Evolutionary conservation across 805 yeast genomes (phyloP).

Genomic region (Wickerhamiella domercqiae): DNA sequence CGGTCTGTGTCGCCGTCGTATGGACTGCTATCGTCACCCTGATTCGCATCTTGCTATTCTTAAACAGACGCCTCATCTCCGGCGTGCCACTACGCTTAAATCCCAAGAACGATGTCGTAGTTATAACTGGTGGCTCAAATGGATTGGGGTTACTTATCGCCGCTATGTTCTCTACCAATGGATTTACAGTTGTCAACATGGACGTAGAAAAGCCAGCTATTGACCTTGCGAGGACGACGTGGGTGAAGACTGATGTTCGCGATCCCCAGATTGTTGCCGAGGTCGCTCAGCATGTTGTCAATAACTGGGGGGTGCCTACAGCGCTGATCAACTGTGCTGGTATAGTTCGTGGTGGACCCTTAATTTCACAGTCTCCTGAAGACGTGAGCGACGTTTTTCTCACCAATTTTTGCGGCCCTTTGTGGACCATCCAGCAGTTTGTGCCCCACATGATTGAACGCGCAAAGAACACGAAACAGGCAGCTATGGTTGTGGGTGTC

Average conservation of each 20-base stretch:
- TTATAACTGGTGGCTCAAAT: conserved; percentile 17
- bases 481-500: conserved; percentile 56
- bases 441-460: conserved; percentile 43
- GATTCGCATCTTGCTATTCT: background rate
- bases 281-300: conserved; percentile 54
- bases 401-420: conserved; percentile 49
- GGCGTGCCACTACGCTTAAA: background rate
- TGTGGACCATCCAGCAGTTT: conserved; percentile 46
- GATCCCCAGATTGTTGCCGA: conserved; percentile 27
- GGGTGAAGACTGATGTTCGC: conserved; percentile 8
- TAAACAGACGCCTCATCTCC: background rate
- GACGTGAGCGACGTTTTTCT: conserved; percentile 41
- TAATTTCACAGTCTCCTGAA: background rate
- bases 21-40: conserved; percentile 2
- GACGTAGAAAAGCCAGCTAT: conserved; percentile 12
- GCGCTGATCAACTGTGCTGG: conserved; percentile 82
- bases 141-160: conserved; percentile 19
- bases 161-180: conserved; percentile 12
- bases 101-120: background rate
- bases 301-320: conserved; percentile 61
- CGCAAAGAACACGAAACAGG: conserved; percentile 31
- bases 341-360: conserved; percentile 55
- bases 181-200: conserved; percentile 10
- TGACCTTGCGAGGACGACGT: conserved; percentile 5
- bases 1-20: background rate